Conservation (phyloP, 495 filamentous ascomycete species). For the Lasiosphaeria ovina region DNA sequence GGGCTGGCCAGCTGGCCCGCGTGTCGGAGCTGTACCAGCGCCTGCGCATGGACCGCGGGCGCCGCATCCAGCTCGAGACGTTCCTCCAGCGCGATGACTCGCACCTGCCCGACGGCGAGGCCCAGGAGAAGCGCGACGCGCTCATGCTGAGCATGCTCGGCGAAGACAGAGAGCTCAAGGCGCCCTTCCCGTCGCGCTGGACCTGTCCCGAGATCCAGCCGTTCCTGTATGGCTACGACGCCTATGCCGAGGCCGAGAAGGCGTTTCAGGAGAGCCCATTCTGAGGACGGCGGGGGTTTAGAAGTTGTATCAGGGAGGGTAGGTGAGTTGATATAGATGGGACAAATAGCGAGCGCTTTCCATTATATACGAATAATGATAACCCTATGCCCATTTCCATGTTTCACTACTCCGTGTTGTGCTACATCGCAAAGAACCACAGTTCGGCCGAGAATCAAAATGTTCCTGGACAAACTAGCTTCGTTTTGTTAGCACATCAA, state of each 20-base stretch:
- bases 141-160: conserved; percentile 45
- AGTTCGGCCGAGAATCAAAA: no score
- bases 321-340: no score
- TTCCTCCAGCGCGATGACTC: conserved; percentile 56
- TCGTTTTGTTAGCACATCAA: no score
- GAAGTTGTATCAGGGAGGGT: not conserved
- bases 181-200: conserved; percentile 60
- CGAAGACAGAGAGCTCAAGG: conserved; percentile 35
- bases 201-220: conserved; percentile 59
- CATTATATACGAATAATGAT: no score
- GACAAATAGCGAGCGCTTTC: no score
- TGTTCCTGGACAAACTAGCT: no score
- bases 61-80: conserved; percentile 53
- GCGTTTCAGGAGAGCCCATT: conserved; percentile 45
- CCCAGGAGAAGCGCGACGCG: conserved; percentile 51
- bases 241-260: conserved; percentile 54
- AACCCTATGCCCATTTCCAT: no score
- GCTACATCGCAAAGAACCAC: no score
- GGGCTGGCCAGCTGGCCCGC: conserved; percentile 43
- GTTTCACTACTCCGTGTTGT: no score
- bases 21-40: conserved; percentile 58
- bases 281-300: conserved; percentile 13
- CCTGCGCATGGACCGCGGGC: conserved; percentile 58
- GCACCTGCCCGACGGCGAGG: conserved; percentile 57
- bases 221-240: conserved; percentile 63